These are phyloP conservation scores for thale cress (Arabidopsis thaliana) DNA, from an alignment of 345 rosid genomes.

Conservation along the genomic window TAIR10.1 NC_003074.8:10235001-10235500, in stretches of 20 bases:
- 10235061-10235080: conserved; percentile 57
- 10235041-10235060: conserved; percentile 8
- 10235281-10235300: conserved; percentile 65
- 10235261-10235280: conserved; percentile 37
- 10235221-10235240: conserved; percentile 36
- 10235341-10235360: conserved; percentile 45
- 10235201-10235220: conserved; percentile 41
- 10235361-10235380: conserved; percentile 66
- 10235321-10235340: conserved; percentile 6
- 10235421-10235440: conserved; percentile 81
- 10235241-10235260: conserved; percentile 38
- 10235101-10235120: conserved; percentile 48
- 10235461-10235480: conserved; percentile 25
- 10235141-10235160: conserved; percentile 79
- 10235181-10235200: conserved; percentile 47
- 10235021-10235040: neutral
- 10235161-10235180: conserved; percentile 53
- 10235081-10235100: conserved; percentile 68
- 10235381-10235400: conserved; percentile 72
- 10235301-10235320: conserved; percentile 37
- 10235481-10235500: neutral
- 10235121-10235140: conserved; percentile 39
- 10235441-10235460: conserved; percentile 78
- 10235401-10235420: conserved; percentile 84
- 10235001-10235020: conserved; percentile 15